Evolutionary conservation across 75 land plant species (phyloP).

Genomic region (Sequoia sempervirens): DNA sequence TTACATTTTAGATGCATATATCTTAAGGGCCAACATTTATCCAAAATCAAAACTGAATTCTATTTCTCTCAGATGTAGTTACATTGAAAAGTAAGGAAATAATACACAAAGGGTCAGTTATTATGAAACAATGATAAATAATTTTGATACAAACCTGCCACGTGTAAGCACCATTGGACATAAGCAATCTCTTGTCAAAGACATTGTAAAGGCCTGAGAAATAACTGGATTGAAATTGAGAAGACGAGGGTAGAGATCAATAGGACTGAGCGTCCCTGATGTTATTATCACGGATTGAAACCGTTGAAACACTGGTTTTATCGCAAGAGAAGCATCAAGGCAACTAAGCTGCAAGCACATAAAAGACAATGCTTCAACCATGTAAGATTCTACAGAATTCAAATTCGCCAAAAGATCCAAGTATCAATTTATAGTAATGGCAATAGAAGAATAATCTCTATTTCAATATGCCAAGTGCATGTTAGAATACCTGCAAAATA

Average conservation of each 20-base stretch:
- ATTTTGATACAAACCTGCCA: slow-evolving; percentile 69
- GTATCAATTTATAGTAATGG: neutral
- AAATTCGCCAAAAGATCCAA: neutral
- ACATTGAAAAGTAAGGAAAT: neutral
- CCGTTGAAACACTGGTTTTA: slow-evolving; percentile 96
- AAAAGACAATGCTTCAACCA: slow-evolving; percentile 4
- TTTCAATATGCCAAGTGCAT: neutral
- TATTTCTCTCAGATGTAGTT: neutral
- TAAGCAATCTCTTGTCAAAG: slow-evolving; percentile 94
- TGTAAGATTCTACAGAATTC: neutral
- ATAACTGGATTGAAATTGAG: slow-evolving; percentile 97
- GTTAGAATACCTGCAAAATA: slow-evolving; percentile 69
- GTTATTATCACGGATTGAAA: slow-evolving; percentile 97
- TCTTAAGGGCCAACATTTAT: neutral
- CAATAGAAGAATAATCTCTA: slow-evolving; percentile 4
- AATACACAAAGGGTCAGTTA: neutral
- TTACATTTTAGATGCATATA: neutral
- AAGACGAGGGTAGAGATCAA: slow-evolving; percentile 95
- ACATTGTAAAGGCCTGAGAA: slow-evolving; percentile 88
- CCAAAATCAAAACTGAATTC: neutral
- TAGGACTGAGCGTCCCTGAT: slow-evolving; percentile 96
- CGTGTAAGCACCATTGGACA: slow-evolving; percentile 99
- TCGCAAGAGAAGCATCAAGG: slow-evolving; percentile 98
- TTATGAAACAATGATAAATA: neutral
- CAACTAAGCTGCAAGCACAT: slow-evolving; percentile 71